phyloP scores from a whole-genome alignment of 83 land plant genomes.

The Picea engelmannii region DNA sequence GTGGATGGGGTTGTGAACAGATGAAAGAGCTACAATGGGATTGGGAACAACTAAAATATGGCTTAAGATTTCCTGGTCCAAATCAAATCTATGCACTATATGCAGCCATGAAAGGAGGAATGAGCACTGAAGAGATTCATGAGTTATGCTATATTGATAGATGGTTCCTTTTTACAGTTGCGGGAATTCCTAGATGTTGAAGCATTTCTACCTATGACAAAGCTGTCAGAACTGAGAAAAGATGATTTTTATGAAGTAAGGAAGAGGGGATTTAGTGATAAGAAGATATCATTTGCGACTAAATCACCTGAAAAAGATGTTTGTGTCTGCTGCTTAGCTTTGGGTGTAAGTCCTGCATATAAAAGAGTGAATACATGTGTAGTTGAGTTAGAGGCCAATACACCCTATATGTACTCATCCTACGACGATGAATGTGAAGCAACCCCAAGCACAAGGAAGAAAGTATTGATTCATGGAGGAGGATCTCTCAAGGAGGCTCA shows the following conservation, averaged over 20 bases:
- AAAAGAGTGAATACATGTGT: constrained; percentile 99
- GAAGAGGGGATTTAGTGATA: constrained; percentile 94
- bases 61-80: constrained; percentile 85
- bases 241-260: constrained; percentile 88
- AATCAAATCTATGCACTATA: constrained; percentile 90
- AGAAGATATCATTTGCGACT: constrained; percentile 91
- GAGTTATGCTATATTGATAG: constrained; percentile 87
- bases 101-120: constrained; percentile 97
- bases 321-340: constrained; percentile 58
- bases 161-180: constrained; percentile 93
- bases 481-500: too few species aligned
- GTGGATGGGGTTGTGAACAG: constrained; percentile 94
- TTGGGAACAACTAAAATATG: constrained; percentile 88
- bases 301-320: too few species aligned
- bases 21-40: constrained; percentile 92
- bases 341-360: constrained; percentile 86
- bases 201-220: constrained; percentile 55
- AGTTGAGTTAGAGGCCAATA: constrained; percentile 98
- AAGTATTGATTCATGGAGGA: constrained; percentile 97
- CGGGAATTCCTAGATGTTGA: constrained; percentile 83
- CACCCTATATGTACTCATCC: constrained; percentile 97
- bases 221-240: constrained; percentile 61
- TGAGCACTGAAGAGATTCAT: constrained; percentile 84
- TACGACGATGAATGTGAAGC: constrained; percentile 98
- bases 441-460: constrained; percentile 71